Base-by-base conservation (phyloP, 768 basidiomycete species). In the Leccinum subgranulosum region DNA sequence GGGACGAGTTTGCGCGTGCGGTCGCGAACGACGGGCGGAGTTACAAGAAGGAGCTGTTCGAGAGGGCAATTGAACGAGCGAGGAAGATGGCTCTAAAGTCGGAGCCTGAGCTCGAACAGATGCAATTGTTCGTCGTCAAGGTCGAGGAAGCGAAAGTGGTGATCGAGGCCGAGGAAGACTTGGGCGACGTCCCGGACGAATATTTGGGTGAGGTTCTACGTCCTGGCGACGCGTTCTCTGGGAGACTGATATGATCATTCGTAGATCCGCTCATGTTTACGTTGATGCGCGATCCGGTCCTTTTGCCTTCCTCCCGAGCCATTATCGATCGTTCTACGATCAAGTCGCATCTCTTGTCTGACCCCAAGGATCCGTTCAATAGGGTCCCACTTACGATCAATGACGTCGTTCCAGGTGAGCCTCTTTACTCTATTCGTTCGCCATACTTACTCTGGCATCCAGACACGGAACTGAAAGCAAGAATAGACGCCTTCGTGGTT, bases 21-120 rank as follows among this genome's bases (percentile, higher is more conserved):
- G 90, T 98, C 36, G 97, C 97, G 3, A 84, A 79, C n/a, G 97
- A 99, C 65, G 97, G 92, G 25, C 81, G 97, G 39, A 96, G 93
- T 71, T 99, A 98, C 68, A 81, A 77, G 60, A 90, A 84, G 68
- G 86, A 84, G 60, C 72, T 97, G 15, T 99, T 98, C 63, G 89
- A 92, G 60, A 74, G 77, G 49, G 93, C 95, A 11, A 84, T 85
- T 12, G 74, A 78, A 1, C 87, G 90, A 60, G 85, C 89, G 10
- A 64, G 82, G 53, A 78, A 75, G 60, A 79, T 84, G 52, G 72
- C 70, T 2, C 76, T 98, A 64, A 96, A 95, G 77, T 81, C 87
- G 11, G 84, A 85, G 51, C 72, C 79, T 15, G 96, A 99, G 70
- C 80, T 98, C 21, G 81, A 83, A 57, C 77, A 82, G 66, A 75